These are phyloP conservation scores for Macrophomina tecta DNA, from an alignment of 2,329 filamentous ascomycete genomes.

Conservation along the genomic window DNA sequence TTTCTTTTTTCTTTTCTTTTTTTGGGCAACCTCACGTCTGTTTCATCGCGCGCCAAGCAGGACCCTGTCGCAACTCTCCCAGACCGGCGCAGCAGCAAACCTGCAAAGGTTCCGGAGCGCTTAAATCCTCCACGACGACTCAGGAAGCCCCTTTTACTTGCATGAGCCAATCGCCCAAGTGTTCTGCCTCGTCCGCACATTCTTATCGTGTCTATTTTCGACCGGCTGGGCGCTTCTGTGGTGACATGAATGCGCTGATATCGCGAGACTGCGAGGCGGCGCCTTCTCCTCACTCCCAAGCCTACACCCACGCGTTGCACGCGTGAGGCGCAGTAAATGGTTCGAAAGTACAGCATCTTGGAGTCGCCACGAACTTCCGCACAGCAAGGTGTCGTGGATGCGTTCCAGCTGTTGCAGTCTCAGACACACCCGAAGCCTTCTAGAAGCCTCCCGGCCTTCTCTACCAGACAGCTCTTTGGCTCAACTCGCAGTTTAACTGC, in stretches of 20 bases:
- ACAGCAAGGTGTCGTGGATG: neutral
- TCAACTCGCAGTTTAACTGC: neutral
- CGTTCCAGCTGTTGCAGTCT: neutral
- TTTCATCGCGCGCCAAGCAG: neutral
- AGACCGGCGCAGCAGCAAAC: slow-evolving; percentile 8
- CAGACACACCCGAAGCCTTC: slow-evolving; percentile 6
- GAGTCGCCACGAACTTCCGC: neutral
- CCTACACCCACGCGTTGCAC: neutral
- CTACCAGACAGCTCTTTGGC: neutral
- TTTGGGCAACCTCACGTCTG: neutral
- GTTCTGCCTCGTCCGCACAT: neutral
- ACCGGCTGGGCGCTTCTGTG: neutral
- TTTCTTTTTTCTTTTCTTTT: neutral
- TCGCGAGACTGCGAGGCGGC: neutral
- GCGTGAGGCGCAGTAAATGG: neutral
- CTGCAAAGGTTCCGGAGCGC: slow-evolving; percentile 9
- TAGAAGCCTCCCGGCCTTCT: neutral
- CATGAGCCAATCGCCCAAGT: slow-evolving; percentile 9
- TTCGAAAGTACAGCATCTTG: neutral
- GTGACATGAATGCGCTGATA: neutral
- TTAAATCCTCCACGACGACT: slow-evolving; percentile 10
- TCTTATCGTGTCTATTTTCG: neutral
- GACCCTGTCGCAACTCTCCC: slow-evolving; percentile 15
- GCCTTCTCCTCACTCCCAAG: neutral
- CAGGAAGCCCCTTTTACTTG: slow-evolving; percentile 19